phyloP scores from a whole-genome alignment of 2,329 filamentous ascomycete genomes.

The Diaporthe destruens region DNA sequence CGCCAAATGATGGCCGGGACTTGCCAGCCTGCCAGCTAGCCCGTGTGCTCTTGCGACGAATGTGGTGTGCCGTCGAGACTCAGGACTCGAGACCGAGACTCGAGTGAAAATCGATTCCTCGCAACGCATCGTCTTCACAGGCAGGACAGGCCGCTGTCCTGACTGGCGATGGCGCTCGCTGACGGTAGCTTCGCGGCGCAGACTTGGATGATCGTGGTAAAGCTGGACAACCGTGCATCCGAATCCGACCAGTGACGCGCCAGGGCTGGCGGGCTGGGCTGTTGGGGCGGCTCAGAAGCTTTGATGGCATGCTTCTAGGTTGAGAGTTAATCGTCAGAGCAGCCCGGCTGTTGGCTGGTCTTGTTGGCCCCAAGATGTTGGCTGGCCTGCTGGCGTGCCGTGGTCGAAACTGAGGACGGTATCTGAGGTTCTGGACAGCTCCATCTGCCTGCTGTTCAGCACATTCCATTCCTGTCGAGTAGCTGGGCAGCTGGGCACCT shows the following conservation, averaged over 20 bases:
- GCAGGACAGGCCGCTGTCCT: neutral
- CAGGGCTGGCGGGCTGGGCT: slow-evolving; percentile 20
- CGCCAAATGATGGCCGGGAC: neutral
- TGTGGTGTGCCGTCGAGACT: slow-evolving; percentile 18
- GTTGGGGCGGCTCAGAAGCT: slow-evolving; percentile 27
- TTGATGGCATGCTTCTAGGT: slow-evolving; percentile 33
- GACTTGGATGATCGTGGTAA: slow-evolving; percentile 33
- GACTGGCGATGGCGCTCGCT: slow-evolving; percentile 12
- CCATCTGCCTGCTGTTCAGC: neutral
- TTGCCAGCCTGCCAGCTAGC: slow-evolving; percentile 21
- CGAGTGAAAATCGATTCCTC: slow-evolving; percentile 23
- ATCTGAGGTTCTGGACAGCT: neutral
- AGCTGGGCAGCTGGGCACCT: too few species aligned
- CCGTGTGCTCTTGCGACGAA: slow-evolving; percentile 8
- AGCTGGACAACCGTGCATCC: slow-evolving; percentile 36
- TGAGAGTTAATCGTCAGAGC: slow-evolving; percentile 22
- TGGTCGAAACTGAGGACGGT: slow-evolving; percentile 6
- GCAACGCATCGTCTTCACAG: slow-evolving; percentile 1
- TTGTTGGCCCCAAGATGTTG: neutral
- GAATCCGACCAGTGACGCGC: slow-evolving; percentile 29
- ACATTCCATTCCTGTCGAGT: slow-evolving; percentile 1
- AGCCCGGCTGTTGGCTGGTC: slow-evolving; percentile 22
- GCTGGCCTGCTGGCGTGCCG: neutral
- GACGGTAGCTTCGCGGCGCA: slow-evolving; percentile 17
- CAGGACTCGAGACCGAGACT: too few species aligned